phyloP scores from a whole-genome alignment of 345 rosid genomes.

The Viola odorata region DNA sequence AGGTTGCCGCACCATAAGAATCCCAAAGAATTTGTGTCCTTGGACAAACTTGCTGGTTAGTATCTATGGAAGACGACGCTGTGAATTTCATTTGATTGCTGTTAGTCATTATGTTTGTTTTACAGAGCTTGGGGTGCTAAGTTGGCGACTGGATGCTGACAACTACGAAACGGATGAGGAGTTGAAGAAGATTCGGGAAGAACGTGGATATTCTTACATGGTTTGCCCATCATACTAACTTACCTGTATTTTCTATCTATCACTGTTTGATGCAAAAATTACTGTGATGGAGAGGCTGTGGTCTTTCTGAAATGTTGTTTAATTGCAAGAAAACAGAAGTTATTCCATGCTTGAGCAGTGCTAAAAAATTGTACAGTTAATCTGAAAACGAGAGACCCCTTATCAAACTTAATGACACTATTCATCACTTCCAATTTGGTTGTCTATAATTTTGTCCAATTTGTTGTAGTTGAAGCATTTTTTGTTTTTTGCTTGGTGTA shows the following conservation, averaged over 20 bases:
- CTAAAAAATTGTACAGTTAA: too few species aligned
- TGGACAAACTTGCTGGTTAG: constrained; percentile 68
- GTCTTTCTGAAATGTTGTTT: too few species aligned
- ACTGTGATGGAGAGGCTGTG: not conserved
- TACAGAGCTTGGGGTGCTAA: constrained; percentile 80
- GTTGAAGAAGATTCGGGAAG: constrained; percentile 77
- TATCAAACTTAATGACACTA: too few species aligned
- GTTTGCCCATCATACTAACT: constrained; percentile 29
- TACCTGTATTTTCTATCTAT: not conserved
- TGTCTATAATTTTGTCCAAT: too few species aligned
- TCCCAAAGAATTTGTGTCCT: constrained; percentile 69
- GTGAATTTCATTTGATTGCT: not conserved
- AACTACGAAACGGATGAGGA: constrained; percentile 80
- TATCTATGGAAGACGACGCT: not conserved
- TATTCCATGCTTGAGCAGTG: too few species aligned
- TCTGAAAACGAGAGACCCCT: too few species aligned
- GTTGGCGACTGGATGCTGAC: constrained; percentile 93
- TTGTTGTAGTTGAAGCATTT: too few species aligned
- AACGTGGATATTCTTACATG: constrained; percentile 85
- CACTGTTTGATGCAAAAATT: not conserved
- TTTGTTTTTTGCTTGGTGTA: too few species aligned
- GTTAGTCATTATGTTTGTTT: constrained; percentile 6
- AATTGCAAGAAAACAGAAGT: too few species aligned
- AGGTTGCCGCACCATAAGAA: constrained; percentile 85
- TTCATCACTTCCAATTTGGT: too few species aligned